Percentiles rank a stretch among this genome's conserved stretches.
These are phyloP conservation scores for Xanthoparmelia taractica DNA, from an alignment of 495 filamentous ascomycete species.

Conservation along the genomic window DNA sequence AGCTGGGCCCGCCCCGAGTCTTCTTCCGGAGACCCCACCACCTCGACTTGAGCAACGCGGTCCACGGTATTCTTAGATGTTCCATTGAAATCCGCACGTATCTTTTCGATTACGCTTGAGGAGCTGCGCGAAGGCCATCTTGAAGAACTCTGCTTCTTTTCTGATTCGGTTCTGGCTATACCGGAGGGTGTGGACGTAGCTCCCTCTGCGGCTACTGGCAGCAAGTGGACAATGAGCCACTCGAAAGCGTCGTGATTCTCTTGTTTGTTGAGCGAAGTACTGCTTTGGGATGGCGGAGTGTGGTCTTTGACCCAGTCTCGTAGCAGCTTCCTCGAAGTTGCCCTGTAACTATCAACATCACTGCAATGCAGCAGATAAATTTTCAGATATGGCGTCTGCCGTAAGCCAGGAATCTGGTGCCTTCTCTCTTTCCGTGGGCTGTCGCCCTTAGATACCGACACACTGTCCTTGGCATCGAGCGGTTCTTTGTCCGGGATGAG, in stretches of 20 bases:
- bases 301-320: slow-evolving; percentile 86
- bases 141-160: slow-evolving; percentile 42
- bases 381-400: slow-evolving; percentile 91
- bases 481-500: slow-evolving; percentile 52
- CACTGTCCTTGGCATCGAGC: slow-evolving; percentile 1
- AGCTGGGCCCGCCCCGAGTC: slow-evolving; percentile 7
- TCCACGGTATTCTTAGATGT: slow-evolving; percentile 70
- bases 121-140: slow-evolving; percentile 71
- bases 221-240: slow-evolving; percentile 90
- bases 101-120: slow-evolving; percentile 78
- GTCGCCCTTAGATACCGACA: slow-evolving; percentile 1
- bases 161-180: slow-evolving; percentile 36
- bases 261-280: slow-evolving; percentile 43
- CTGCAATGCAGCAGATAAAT: slow-evolving; percentile 82
- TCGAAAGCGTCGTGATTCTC: slow-evolving; percentile 94
- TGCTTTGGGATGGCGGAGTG: slow-evolving; percentile 43
- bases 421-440: slow-evolving; percentile 51
- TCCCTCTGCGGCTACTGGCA: slow-evolving; percentile 70
- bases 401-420: slow-evolving; percentile 91
- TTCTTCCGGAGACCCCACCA: slow-evolving; percentile 43
- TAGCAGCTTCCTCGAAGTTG: slow-evolving; percentile 62
- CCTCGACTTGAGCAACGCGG: slow-evolving; percentile 75
- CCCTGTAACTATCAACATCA: slow-evolving; percentile 89
- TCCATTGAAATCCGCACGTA: slow-evolving; percentile 85
- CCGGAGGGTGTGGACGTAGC: slow-evolving; percentile 50